These are phyloP conservation scores for Polyporus tsugae DNA, from an alignment of 1,284 basidiomycete genomes.

Conservation along the genomic window DNA sequence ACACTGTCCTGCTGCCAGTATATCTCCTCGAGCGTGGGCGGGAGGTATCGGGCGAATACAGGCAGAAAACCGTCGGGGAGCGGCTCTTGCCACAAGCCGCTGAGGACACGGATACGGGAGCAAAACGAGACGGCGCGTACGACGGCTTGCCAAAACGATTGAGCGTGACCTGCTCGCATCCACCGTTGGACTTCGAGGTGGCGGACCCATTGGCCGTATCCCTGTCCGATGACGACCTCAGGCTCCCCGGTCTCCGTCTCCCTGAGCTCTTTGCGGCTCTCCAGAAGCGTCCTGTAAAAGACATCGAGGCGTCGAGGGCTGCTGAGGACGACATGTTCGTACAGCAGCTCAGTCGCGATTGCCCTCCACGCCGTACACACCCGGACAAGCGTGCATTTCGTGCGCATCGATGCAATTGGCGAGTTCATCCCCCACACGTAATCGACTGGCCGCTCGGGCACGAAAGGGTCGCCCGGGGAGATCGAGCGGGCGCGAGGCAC, in stretches of 20 bases:
- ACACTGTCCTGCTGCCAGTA: slow-evolving; percentile 38
- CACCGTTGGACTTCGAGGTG: slow-evolving; percentile 37
- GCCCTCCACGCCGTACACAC: slow-evolving; percentile 59
- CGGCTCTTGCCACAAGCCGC: slow-evolving; percentile 35
- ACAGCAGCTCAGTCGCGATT: slow-evolving; percentile 54
- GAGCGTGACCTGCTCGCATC: slow-evolving; percentile 26
- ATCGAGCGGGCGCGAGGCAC: slow-evolving; percentile 43
- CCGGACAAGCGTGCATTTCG: slow-evolving; percentile 56
- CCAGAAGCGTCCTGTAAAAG: slow-evolving; percentile 31
- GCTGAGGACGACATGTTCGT: slow-evolving; percentile 50
- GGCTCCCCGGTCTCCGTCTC: background rate
- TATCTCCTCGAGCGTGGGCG: slow-evolving; percentile 33
- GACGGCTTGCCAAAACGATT: slow-evolving; percentile 31
- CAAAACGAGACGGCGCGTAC: slow-evolving; percentile 31
- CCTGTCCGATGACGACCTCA: slow-evolving; percentile 14
- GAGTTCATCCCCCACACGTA: slow-evolving; percentile 39
- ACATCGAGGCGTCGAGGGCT: slow-evolving; percentile 31
- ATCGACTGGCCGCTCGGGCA: slow-evolving; percentile 38
- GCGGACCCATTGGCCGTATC: slow-evolving; percentile 36
- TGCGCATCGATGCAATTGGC: slow-evolving; percentile 48
- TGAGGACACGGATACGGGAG: slow-evolving; percentile 35
- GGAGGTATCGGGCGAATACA: slow-evolving; percentile 34
- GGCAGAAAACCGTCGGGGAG: slow-evolving; percentile 32
- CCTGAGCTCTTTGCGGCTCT: slow-evolving; percentile 24
- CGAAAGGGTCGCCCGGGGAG: slow-evolving; percentile 36